Evolutionary conservation across 352 stramenopile genomes (phyloP), one percentile per base, ranked within the genome.

Genomic region (Ophiocytium majus): DNA sequence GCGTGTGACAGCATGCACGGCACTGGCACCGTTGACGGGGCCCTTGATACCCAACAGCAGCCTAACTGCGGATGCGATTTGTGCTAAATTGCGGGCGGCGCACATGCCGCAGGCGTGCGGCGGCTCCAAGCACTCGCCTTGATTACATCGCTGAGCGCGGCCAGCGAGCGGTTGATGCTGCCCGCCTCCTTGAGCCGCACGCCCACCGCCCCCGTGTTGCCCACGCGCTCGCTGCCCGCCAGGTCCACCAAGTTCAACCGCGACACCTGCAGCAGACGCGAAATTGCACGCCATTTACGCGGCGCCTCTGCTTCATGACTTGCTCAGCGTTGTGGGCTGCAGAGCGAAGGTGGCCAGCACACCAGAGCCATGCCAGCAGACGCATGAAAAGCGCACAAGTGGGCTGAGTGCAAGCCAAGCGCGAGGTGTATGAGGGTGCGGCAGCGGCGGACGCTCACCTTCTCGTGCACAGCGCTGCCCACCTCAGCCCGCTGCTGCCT

Each of bases 181-280:
- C 90, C 91, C 17, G 91, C 91, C 80, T 97, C 93, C 28, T 92
- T 91, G 0, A 95, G 87, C 50, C 91, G 89, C 19, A 88, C 79
- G 0, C 91, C 91, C 80, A 83, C 92, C 0, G 90, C 88, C 5
- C 88, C 88, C 9, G 88, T 91, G 50, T 92, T 85, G 28, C 79
- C 37, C 31, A 90, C 83, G 19, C 86, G 81, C 81, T 90, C 86
- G 50, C 80, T 88, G 0, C 86, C 86, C 0, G 95, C 95, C 80
- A 98, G 90, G 90, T 98, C 95, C 19, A 98, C 95, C 0, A 98
- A 86, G 80, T 95, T 96, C 36, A 98, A 88, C 84, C 97, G 97
- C 34, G 64, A 76, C 5, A 76, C 64, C 64, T 76, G 64, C 5
- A 5, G 43, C 43, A n/a, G n/a, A n/a, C n/a, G n/a, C n/a, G n/a